Conservation (phyloP, 2,329 filamentous ascomycete genomes). For the Trichoderma sp. region DNA sequence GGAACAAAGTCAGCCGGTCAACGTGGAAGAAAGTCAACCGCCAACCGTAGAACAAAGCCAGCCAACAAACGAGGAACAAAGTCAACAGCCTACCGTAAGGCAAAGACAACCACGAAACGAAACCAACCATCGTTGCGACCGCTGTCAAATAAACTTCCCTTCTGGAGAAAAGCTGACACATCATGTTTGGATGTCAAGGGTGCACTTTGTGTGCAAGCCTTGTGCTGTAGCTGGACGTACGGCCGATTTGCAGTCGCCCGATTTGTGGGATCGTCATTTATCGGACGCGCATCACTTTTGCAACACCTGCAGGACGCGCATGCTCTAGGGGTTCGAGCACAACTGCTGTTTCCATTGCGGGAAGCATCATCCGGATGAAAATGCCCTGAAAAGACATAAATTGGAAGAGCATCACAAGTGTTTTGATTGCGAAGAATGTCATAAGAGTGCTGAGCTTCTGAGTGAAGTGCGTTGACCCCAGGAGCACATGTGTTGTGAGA, state of each 20-base stretch:
- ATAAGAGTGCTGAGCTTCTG: background rate
- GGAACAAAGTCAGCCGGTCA: background rate
- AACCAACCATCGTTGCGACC: background rate
- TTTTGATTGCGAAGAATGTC: background rate
- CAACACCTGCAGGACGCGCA: background rate
- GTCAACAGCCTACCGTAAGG: too few species aligned
- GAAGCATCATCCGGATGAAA: fast-evolving
- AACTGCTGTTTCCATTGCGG: background rate
- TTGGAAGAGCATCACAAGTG: background rate
- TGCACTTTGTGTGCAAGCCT: background rate
- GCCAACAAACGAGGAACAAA: background rate
- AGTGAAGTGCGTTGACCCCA: background rate
- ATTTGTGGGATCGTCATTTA: background rate
- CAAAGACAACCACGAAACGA: background rate
- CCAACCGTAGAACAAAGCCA: background rate
- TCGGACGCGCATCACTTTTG: background rate
- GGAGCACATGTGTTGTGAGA: background rate
- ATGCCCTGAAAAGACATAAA: background rate
- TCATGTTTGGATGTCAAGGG: background rate
- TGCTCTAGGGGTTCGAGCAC: background rate
- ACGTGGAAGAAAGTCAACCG: background rate
- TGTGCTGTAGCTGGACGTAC: background rate
- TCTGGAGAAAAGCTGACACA: background rate
- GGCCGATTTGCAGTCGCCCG: background rate
- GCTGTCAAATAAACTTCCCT: background rate